Conservation (phyloP, 1,284 basidiomycete species). For the Ceratobasidium sp. region DNA sequence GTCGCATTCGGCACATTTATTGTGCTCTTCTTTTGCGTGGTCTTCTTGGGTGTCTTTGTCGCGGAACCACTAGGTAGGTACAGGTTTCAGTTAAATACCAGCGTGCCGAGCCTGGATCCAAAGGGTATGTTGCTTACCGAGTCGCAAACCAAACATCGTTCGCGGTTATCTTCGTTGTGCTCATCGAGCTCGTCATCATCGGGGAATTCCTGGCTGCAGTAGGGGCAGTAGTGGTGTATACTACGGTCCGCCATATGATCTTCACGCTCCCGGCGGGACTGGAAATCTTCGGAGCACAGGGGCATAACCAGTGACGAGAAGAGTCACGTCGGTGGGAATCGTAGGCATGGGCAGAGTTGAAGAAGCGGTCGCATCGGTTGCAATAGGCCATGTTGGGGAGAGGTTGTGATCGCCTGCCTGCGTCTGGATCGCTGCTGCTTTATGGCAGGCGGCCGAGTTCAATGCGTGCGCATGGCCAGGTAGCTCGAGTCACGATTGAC, state of each 20-base stretch:
- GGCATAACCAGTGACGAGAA: constrained; percentile 48
- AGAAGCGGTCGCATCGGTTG: constrained; percentile 49
- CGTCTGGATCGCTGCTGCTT: too few relatives aligned
- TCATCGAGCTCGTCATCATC: constrained; percentile 37
- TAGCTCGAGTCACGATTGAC: too few relatives aligned
- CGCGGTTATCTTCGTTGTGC: constrained; percentile 27
- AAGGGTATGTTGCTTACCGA: neutral
- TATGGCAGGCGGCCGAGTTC: too few relatives aligned
- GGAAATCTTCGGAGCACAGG: constrained; percentile 50
- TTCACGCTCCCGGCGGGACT: constrained; percentile 37
- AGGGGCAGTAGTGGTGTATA: constrained; percentile 54
- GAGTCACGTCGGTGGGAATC: constrained; percentile 11
- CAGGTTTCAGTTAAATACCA: neutral
- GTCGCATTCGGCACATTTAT: constrained; percentile 14
- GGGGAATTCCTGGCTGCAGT: constrained; percentile 53
- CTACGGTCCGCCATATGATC: constrained; percentile 44
- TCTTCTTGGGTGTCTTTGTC: neutral
- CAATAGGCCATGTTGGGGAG: constrained; percentile 48
- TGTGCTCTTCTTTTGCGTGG: constrained; percentile 7
- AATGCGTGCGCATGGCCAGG: too few relatives aligned
- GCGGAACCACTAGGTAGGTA: constrained; percentile 3
- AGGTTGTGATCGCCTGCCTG: too few relatives aligned
- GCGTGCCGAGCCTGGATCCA: neutral
- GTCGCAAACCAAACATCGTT: neutral
- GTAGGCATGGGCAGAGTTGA: constrained; percentile 40